phyloP scores from a whole-genome alignment of 225 moss, liverwort and hornwort species.

The Marchantia paleacea region DNA sequence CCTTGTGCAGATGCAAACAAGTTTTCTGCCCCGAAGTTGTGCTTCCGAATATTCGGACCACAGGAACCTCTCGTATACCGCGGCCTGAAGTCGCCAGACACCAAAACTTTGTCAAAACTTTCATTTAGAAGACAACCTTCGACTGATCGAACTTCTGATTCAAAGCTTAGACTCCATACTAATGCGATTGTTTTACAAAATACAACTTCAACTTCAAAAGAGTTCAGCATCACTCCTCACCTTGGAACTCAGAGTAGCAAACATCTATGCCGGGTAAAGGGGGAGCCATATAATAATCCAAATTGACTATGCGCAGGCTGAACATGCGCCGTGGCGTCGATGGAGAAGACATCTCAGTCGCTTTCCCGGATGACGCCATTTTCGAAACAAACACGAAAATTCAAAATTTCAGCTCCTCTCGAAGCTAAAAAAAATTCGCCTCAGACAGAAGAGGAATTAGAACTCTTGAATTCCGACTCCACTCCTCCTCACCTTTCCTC shows the following conservation, averaged over 20 bases:
- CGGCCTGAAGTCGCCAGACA: slow-evolving; percentile 49
- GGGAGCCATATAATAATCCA: slow-evolving; percentile 85
- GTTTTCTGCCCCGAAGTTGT: slow-evolving; percentile 90
- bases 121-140: neutral
- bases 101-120: neutral
- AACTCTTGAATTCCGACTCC: neutral
- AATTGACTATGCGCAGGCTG: slow-evolving; percentile 82
- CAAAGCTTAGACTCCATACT: neutral
- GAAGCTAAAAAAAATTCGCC: neutral
- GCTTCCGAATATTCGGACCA: slow-evolving; percentile 87
- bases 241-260: slow-evolving; percentile 97
- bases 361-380: slow-evolving; percentile 16
- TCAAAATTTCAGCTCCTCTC: neutral
- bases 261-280: slow-evolving; percentile 86
- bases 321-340: slow-evolving; percentile 51
- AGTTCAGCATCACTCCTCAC: slow-evolving; percentile 28
- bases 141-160: neutral
- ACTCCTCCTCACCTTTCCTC: neutral
- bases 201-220: neutral
- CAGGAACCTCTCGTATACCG: slow-evolving; percentile 75
- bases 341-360: neutral
- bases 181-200: neutral
- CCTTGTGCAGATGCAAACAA: slow-evolving; percentile 94
- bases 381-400: neutral
- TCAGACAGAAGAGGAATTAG: neutral